Evolutionary conservation across 192 early-diverging fungal genomes (phyloP), one percentile per base, ranked within the genome.

Genomic region (Jimgerdemannia flammicorona): DNA sequence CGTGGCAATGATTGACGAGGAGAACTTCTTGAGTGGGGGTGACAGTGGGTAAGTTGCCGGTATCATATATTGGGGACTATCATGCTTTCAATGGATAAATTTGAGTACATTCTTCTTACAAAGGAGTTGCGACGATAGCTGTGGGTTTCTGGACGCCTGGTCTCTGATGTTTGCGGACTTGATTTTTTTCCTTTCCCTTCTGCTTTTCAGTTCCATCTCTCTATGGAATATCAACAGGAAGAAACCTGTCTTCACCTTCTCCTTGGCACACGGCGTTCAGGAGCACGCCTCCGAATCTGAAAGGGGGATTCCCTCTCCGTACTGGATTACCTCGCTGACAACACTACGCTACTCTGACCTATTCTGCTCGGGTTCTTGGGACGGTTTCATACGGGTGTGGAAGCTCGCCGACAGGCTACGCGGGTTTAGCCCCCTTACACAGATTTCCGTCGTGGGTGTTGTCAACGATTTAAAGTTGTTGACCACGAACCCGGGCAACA

Each of bases 151-250:
- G 29, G 29, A 29, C 29, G 29, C 29, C 29, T 29, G 29, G 29
- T 29, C 29, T 29, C 29, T 29, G 29, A 29, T 29, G 1, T 29
- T 29, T 29, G 29, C 29, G 29, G 0, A 29, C 29, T 29, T 29
- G 29, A 0, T n/a, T 29, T 29, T 29, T 29, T 29, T 29, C 29
- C 29, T 29, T 29, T 29, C 29, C 29, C 29, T 29, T 29, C 29
- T 29, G 29, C 29, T 29, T 29, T 77, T 77, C 54, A 94, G 96
- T 11, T 88, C 93, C 0, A 90, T 99, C 65, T 98, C 94, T 41
- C 84, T 99, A 75, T 99, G 98, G 98, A 94, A 92, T 79, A 77
- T 91, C 40, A 89, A 89, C 74, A 92, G 91, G 75, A 99, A 99
- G 85, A 99, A 99, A 77, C 96, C 98, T 14, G 78, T 95, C 4